Evolutionary conservation across 805 yeast species (phyloP).

Genomic region (Wickerhamiella dianesei): DNA sequence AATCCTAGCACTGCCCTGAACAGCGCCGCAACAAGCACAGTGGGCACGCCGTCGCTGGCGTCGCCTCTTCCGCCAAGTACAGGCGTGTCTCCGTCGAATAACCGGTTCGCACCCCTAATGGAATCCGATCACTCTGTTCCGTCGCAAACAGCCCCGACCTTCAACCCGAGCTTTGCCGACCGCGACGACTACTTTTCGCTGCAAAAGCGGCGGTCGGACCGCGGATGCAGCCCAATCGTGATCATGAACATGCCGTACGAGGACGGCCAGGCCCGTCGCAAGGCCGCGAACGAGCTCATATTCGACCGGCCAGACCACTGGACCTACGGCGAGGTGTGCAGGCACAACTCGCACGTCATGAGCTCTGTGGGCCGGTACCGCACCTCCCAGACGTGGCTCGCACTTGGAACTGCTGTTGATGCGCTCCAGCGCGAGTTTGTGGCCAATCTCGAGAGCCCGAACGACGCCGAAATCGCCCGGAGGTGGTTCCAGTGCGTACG

Average conservation of each 20-base stretch:
- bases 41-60: not conserved
- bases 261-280: conserved; percentile 8
- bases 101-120: not conserved
- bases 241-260: conserved; percentile 36
- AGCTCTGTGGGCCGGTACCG: conserved; percentile 3
- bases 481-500: conserved; percentile 9
- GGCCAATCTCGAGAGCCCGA: not conserved
- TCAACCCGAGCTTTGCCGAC: not conserved
- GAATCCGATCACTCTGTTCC: not conserved
- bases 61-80: not conserved
- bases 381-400: conserved; percentile 14
- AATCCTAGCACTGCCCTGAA: not conserved
- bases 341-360: conserved; percentile 41
- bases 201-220: not conserved
- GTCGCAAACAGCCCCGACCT: not conserved
- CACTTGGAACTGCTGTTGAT: conserved; percentile 13
- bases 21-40: not conserved
- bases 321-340: conserved; percentile 40
- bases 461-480: conserved; percentile 6
- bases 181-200: not conserved
- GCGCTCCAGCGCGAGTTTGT: conserved; percentile 10
- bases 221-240: conserved; percentile 19
- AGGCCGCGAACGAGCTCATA: conserved; percentile 14
- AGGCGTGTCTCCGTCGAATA: not conserved
- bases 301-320: conserved; percentile 33